Base-by-base conservation (phyloP, 2,329 filamentous ascomycete genomes). In the Orbilia oligospora region DNA sequence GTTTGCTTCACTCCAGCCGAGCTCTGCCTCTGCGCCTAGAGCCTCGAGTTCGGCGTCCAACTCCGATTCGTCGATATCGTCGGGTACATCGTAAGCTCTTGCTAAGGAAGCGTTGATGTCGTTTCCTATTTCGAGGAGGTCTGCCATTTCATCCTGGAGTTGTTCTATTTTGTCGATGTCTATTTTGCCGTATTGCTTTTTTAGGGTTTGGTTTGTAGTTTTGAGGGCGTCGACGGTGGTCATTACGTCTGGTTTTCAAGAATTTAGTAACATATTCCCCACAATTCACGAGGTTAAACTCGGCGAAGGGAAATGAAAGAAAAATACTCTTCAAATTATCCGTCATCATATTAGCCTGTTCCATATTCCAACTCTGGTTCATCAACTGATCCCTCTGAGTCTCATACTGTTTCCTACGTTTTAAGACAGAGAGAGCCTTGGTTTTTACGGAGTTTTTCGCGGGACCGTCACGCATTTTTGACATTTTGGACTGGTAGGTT, bases 121-220 rank as follows among this genome's bases (percentile, higher is more conserved):
- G 85, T 98, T 98, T 2, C 96, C 95, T 79, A 97, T 91, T 83
- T 99, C 96, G 90, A 99, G 93, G 82, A 99, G 85, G 85, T 99
- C 96, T 5, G 94, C 94, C 96, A 99, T 98, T 86, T 99, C 95
- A 84, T 99, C 96, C 88, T 99, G 95, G 88, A 99, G 89, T 81
- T 92, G 88, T 88, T 99, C 96, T 82, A 99, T 98, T 88, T 97
- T 94, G 85, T 98, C 96, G 69, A 99, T 91, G 83, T 99, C 92
- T 81, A 99, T 92, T 87, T 97, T 97, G 82, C 95, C 95, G 84
- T 98, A 98, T 87, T 98, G 95, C 85, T 93, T 92, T 83, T 91
- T 91, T 80, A 99, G 88, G 83, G 93, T 91, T 86, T 97, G 97
- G 83, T 96, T 97, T 24, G 95, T 97, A 0, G 92, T 94, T 89